Conservation (phyloP, 2,329 filamentous ascomycete species). For the Nigrospora oryzae region DNA sequence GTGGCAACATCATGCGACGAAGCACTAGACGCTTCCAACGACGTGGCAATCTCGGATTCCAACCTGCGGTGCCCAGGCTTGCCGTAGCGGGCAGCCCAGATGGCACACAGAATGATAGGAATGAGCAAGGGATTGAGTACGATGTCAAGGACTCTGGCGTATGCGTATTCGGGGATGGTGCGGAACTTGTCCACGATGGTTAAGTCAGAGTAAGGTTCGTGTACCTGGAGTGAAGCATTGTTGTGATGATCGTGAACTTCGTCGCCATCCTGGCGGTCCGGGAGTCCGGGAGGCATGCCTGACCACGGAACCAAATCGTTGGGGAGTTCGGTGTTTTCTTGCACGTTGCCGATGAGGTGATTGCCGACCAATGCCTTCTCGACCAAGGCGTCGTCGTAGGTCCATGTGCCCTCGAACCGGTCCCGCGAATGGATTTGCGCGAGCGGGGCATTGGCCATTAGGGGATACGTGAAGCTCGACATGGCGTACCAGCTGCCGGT, state of each 20-base stretch:
- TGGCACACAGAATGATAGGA: slow-evolving; percentile 28
- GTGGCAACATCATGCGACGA: background rate
- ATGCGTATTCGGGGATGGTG: slow-evolving; percentile 39
- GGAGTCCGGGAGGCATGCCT: slow-evolving; percentile 25
- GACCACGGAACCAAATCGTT: slow-evolving; percentile 24
- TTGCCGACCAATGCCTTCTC: slow-evolving; percentile 61
- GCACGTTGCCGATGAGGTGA: slow-evolving; percentile 45
- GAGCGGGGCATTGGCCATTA: slow-evolving; percentile 61
- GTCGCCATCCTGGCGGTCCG: slow-evolving; percentile 9
- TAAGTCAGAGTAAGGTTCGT: slow-evolving; percentile 21
- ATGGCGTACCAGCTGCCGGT: slow-evolving; percentile 90
- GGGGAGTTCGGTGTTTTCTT: slow-evolving; percentile 1
- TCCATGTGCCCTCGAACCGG: slow-evolving; percentile 28
- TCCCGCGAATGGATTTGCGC: slow-evolving; percentile 35
- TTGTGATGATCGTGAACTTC: background rate
- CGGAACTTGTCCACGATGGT: slow-evolving; percentile 42
- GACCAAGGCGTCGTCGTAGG: slow-evolving; percentile 36
- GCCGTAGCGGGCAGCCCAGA: slow-evolving; percentile 23
- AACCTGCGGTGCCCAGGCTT: slow-evolving; percentile 8
- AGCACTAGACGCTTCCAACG: background rate
- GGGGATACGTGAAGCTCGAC: slow-evolving; percentile 77
- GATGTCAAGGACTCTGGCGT: slow-evolving; percentile 43
- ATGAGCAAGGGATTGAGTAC: slow-evolving; percentile 46
- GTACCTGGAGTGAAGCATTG: slow-evolving; percentile 4
- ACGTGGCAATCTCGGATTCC: background rate